Evolutionary conservation across 139 green algal genomes (phyloP).

Genomic region (Haematococcus sp.): DNA sequence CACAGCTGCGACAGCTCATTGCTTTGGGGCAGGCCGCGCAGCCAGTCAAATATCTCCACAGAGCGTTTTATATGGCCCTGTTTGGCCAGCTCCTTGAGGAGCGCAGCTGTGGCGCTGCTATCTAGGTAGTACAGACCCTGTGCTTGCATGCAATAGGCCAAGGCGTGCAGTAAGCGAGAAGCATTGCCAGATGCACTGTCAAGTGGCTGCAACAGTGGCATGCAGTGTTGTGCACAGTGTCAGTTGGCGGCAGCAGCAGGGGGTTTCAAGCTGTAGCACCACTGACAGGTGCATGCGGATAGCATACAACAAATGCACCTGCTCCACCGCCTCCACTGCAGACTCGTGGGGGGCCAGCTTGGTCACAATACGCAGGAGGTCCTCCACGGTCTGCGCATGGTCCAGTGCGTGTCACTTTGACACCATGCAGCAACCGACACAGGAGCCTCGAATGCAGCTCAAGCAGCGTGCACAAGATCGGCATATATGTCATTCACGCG

Average conservation of each 20-base stretch:
- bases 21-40: constrained; percentile 51
- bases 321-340: constrained; percentile 38
- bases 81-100: constrained; percentile 86
- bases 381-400: constrained; percentile 36
- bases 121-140: constrained; percentile 77
- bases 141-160: too few species aligned
- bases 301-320: constrained; percentile 12
- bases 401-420: too few species aligned
- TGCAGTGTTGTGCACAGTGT: background rate
- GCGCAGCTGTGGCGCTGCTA: constrained; percentile 62
- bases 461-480: too few species aligned
- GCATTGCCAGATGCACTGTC: too few species aligned
- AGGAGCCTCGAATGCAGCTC: too few species aligned
- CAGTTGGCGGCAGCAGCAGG: too few species aligned
- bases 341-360: constrained; percentile 45
- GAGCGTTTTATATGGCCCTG: constrained; percentile 47
- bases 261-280: too few species aligned
- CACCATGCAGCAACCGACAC: too few species aligned
- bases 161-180: too few species aligned
- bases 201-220: background rate
- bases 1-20: constrained; percentile 68
- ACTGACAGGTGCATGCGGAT: too few species aligned
- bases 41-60: constrained; percentile 84
- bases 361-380: constrained; percentile 41
- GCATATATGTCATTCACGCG: too few species aligned